Base-by-base conservation (phyloP, 345 rosid species). In the Clausena lansium region DNA sequence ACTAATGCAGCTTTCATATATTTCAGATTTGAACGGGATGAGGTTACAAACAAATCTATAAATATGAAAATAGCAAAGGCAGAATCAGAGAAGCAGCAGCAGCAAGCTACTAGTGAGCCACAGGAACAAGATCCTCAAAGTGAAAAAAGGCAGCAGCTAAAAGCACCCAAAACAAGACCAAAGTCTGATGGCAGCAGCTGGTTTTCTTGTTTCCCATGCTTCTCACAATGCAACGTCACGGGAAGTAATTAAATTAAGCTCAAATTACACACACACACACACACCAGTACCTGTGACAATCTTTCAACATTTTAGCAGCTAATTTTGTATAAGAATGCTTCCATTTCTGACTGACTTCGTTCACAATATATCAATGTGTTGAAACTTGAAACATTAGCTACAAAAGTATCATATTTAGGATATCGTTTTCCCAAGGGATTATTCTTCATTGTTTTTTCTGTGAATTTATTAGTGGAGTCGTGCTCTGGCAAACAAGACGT, bases 191-290 rank as follows among this genome's bases (percentile, higher is more conserved):
- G 75, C 9, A 65, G 57, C 45, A 41, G 87, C 10, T 86, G 92
- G 89, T 73, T 90, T 78, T 82, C 92, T 47, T 88, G 97, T 83
- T 87, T 91, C 84, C 71, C 83, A 1, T 89, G 90, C 58, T 88
- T 86, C 78, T 77, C 82, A n/a, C 22, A n/a, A 7, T 10, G 60
- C 20, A 38, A 9, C 7, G 8, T 38, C 4, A 27, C 8, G 30
- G 71, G 22, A 35, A 36, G 6, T 68, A 68, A 38, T 52, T 11
- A 41, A 11, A n/a, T 66, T 1, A 36, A 33, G 50, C 15, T 0
- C 22, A 52, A 17, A 52, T 30, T 30, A 30, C 2, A 30, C 2
- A 30, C 32, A 2, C 32, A 30, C 32, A 30, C 32, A 30, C 10
- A 39, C 10, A 7, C 10, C 45, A 39, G 10, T 39, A 39, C 14